These are phyloP conservation scores for Pyropia haitanensis DNA, from an alignment of 23 red algal genomes.

Conservation along the genomic window DNA sequence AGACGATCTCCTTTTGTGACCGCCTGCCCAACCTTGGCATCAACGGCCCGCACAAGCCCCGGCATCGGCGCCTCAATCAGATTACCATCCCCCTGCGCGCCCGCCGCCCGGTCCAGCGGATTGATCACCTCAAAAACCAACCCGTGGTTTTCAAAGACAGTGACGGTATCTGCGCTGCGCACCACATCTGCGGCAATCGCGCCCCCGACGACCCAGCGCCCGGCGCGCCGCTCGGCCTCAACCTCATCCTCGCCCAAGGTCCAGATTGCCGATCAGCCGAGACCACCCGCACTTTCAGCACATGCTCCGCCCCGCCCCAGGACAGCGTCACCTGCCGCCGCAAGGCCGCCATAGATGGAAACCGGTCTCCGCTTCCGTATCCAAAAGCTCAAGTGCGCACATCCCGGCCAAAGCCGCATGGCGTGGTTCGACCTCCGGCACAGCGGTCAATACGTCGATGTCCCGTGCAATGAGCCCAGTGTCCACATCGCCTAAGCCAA, in stretches of 20 bases:
- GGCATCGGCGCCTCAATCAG: conserved; percentile 35
- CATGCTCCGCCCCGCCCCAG: background rate
- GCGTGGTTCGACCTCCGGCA: background rate
- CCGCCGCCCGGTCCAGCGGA: background rate
- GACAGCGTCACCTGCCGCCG: background rate
- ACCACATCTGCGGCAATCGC: background rate
- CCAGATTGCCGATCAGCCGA: background rate
- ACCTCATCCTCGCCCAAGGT: background rate
- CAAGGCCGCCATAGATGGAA: background rate
- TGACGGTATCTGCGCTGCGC: background rate
- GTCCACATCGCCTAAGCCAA: background rate
- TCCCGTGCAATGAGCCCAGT: background rate
- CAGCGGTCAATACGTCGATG: background rate
- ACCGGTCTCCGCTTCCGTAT: background rate
- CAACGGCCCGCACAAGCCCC: conserved; percentile 8
- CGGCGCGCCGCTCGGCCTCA: background rate
- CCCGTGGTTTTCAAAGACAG: background rate
- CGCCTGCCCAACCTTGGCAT: conserved; percentile 9
- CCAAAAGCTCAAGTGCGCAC: background rate
- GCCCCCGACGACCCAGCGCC: background rate
- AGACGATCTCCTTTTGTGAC: conserved; percentile 8
- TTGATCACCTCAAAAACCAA: background rate
- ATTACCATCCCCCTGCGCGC: background rate
- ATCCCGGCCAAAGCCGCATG: too few species aligned
- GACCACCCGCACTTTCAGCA: background rate